Evolutionary conservation across 2,329 filamentous ascomycete genomes (phyloP).

Genomic region (Colletotrichum sojae): DNA sequence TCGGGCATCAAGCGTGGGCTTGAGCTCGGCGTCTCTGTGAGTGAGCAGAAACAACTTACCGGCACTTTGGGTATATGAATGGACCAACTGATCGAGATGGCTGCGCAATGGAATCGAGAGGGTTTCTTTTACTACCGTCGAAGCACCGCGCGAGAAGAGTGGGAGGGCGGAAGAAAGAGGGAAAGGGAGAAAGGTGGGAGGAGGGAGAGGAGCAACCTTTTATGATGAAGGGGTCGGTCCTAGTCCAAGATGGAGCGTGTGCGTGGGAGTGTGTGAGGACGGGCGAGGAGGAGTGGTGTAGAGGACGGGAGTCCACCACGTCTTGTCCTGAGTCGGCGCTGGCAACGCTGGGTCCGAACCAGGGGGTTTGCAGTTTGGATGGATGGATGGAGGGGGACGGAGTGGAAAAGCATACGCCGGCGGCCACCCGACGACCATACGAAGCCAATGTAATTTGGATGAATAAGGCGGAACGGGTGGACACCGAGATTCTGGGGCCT

Average conservation of each 20-base stretch:
- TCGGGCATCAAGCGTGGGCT: conserved; percentile 18
- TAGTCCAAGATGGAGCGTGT: conserved; percentile 27
- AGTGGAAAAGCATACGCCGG: conserved; percentile 18
- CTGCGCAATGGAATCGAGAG: conserved; percentile 41
- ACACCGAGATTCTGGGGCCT: conserved; percentile 19
- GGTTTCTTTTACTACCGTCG: conserved; percentile 40
- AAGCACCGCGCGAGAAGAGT: conserved; percentile 38
- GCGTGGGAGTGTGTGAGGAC: conserved; percentile 12
- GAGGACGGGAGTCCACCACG: background rate
- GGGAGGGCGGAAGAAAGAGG: conserved; percentile 36
- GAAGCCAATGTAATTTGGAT: conserved; percentile 31
- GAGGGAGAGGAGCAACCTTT: conserved; percentile 39
- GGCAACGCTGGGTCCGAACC: conserved; percentile 33
- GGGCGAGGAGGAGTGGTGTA: conserved; percentile 24
- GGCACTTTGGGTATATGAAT: conserved; percentile 17
- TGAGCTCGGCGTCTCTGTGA: conserved; percentile 8
- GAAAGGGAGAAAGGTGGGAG: conserved; percentile 18
- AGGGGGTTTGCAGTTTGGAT: conserved; percentile 26
- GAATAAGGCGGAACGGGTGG: conserved; percentile 33
- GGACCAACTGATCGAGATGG: conserved; percentile 29
- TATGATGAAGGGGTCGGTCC: conserved; percentile 36
- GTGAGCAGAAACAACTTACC: conserved; percentile 34
- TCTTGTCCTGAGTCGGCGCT: conserved; percentile 39
- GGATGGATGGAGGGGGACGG: conserved; percentile 9
- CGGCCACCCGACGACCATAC: conserved; percentile 27